Conservation (phyloP, 805 yeast genomes). For the Wickerhamiella bombiphila region DNA sequence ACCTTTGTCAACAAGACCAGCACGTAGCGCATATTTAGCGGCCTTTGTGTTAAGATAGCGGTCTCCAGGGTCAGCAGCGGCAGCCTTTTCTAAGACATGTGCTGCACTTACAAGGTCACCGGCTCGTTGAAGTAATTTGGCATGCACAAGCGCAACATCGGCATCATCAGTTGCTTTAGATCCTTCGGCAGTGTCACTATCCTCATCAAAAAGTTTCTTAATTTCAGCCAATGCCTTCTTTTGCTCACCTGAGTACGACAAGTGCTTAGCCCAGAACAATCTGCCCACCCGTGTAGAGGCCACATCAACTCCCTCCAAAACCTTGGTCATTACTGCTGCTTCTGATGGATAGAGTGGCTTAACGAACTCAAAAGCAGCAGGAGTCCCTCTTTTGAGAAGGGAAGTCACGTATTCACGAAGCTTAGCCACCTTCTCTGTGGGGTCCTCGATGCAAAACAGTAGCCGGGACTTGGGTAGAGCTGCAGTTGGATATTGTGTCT, state of each 20-base stretch:
- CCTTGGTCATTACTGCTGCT: slow-evolving; percentile 1
- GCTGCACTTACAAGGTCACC: slow-evolving; percentile 54
- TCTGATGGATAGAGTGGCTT: slow-evolving; percentile 31
- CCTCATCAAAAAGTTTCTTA: slow-evolving; percentile 36
- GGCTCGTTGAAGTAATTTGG: slow-evolving; percentile 59
- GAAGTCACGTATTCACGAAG: slow-evolving; percentile 41
- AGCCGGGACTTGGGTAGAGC: slow-evolving; percentile 74
- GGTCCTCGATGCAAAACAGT: slow-evolving; percentile 26
- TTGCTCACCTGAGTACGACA: slow-evolving; percentile 40
- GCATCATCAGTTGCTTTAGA: slow-evolving; percentile 49
- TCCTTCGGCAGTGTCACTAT: slow-evolving; percentile 27
- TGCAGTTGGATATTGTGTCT: slow-evolving; percentile 61
- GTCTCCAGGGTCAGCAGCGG: slow-evolving; percentile 72
- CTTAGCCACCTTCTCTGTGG: not conserved
- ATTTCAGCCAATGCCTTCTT: slow-evolving; percentile 31
- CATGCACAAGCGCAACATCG: slow-evolving; percentile 68
- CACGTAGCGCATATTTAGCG: slow-evolving; percentile 68
- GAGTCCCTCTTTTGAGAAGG: slow-evolving; percentile 30
- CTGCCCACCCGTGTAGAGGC: slow-evolving; percentile 1
- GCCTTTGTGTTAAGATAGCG: slow-evolving; percentile 82
- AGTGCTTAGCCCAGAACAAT: slow-evolving; percentile 38
- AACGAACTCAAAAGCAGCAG: slow-evolving; percentile 75
- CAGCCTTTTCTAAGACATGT: slow-evolving; percentile 50
- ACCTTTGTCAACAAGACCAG: slow-evolving; percentile 60
- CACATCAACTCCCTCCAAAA: slow-evolving; percentile 3